Percentiles rank a stretch among this genome's conserved stretches.
These are phyloP conservation scores for Theileria orientalis DNA, from an alignment of 169 alveolate genomes.

Conservation along the genomic window DNA sequence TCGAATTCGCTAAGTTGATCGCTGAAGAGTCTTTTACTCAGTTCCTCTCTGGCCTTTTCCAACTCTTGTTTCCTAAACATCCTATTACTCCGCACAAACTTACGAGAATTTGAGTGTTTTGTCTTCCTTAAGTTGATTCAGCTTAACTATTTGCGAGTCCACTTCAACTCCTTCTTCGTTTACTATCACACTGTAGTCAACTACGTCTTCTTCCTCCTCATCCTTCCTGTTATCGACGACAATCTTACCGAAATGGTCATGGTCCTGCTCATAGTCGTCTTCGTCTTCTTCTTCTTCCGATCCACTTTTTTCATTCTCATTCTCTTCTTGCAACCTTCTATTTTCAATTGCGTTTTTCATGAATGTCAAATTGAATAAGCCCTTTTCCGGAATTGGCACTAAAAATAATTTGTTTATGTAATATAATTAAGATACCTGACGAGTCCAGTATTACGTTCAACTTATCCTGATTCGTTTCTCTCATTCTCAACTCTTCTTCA, in stretches of 20 bases:
- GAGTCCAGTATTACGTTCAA: constrained; percentile 51
- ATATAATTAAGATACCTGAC: neutral
- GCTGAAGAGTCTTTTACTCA: neutral
- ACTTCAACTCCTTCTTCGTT: constrained; percentile 1
- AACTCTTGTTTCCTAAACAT: constrained; percentile 29
- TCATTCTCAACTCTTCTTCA: constrained; percentile 10
- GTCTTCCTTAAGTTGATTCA: neutral
- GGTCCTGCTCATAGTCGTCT: constrained; percentile 8
- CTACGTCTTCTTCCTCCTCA: neutral
- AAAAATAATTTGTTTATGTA: neutral
- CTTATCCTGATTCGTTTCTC: constrained; percentile 6
- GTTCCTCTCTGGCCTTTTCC: constrained; percentile 11
- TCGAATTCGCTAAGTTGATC: neutral
- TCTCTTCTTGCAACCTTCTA: constrained; percentile 15
- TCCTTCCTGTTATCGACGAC: neutral
- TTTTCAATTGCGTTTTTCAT: constrained; percentile 35
- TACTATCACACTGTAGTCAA: neutral
- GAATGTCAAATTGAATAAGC: constrained; percentile 46
- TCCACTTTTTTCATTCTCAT: constrained; percentile 4
- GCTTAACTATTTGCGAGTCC: neutral
- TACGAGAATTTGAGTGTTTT: neutral
- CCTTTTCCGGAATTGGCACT: constrained; percentile 49
- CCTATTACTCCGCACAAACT: neutral
- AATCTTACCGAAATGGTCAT: neutral
- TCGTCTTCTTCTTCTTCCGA: constrained; percentile 17